Evolutionary conservation across 2,329 filamentous ascomycete species (phyloP).

Genomic region (Sporothrix sp.): DNA sequence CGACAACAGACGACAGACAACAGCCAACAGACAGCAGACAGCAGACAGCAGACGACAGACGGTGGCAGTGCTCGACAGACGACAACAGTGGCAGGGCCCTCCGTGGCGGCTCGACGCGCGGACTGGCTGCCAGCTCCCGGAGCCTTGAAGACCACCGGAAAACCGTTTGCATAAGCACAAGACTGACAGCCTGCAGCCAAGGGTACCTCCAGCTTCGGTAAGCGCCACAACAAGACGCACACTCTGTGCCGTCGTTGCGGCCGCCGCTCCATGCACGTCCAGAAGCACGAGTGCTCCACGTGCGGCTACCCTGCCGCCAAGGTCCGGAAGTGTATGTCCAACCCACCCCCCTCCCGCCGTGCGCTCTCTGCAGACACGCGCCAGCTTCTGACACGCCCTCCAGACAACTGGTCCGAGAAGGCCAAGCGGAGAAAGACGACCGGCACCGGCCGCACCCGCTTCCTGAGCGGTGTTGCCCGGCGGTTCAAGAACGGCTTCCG

Average conservation of each 20-base stretch:
- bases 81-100: too few relatives aligned
- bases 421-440: constrained; percentile 99
- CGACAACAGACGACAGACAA: too few relatives aligned
- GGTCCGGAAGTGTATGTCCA: constrained; percentile 96
- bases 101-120: too few relatives aligned
- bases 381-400: too few relatives aligned
- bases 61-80: too few relatives aligned
- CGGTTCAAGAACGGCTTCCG: constrained; percentile 98
- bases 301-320: constrained; percentile 98
- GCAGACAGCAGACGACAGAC: too few relatives aligned
- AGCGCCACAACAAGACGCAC: constrained; percentile 95
- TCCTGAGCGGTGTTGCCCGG: constrained; percentile 85
- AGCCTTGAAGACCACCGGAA: not conserved
- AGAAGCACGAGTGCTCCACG: constrained; percentile 93
- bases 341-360: too few relatives aligned
- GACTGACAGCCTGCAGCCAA: constrained; percentile 32
- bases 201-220: constrained; percentile 42
- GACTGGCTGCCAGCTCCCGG: too few relatives aligned
- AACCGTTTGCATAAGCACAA: too few relatives aligned
- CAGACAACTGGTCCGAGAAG: constrained; percentile 99
- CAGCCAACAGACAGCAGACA: too few relatives aligned
- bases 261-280: constrained; percentile 95
- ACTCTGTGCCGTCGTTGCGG: constrained; percentile 97
- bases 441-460: constrained; percentile 90
- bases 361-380: too few relatives aligned